Evolutionary conservation across 2,329 filamentous ascomycete species (phyloP), one percentile per base, ranked within the genome.

Genomic region (Pseudomassariella vexata): DNA sequence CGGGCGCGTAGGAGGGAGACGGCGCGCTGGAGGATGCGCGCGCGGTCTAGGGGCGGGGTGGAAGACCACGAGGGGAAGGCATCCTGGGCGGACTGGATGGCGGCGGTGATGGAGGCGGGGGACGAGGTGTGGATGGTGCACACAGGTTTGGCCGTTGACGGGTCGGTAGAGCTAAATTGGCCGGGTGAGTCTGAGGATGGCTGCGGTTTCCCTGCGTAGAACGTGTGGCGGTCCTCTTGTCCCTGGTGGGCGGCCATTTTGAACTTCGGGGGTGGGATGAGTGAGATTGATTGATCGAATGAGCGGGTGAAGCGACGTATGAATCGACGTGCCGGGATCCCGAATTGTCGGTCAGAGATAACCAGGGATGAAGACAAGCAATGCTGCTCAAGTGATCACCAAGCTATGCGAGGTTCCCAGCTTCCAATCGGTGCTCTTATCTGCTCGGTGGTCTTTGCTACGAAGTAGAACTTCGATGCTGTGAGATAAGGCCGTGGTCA

Each of bases 21-120:
- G 3, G 87, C 86, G 53, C 76, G 78, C 19, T 87, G 81, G 8
- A 94, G 76, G 45, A 94, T 82, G 36, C 84, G 78, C 1, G 85
- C 78, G 36, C 87, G 84, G 48, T 77, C 75, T 39, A 83, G 68
- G n/a, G 82, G 69, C 3, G 86, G 76, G 9, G 81, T 92, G 35
- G 73, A 66, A 2, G 85, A 86, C 87, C 87, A 94, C 22, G 68
- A 61, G 3, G 73, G 68, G 55, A 94, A 94, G 1, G 85, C 86
- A 20, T 66, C 64, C 35, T 78, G 66, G 24, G 84, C 87, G 24
- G 85, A 79, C 33, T 70, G 59, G 42, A 94, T 69, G 26, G 86
- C 85, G 11, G 76, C 70, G 53, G 92, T 76, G 52, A 92, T 67
- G 49, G 86, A 77, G 35, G 68, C 53, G 15, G 66, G 58, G 1